Evolutionary conservation across 2,329 filamentous ascomycete genomes (phyloP), one percentile per base, ranked within the genome.

Genomic region (Fusarium stilboides): DNA sequence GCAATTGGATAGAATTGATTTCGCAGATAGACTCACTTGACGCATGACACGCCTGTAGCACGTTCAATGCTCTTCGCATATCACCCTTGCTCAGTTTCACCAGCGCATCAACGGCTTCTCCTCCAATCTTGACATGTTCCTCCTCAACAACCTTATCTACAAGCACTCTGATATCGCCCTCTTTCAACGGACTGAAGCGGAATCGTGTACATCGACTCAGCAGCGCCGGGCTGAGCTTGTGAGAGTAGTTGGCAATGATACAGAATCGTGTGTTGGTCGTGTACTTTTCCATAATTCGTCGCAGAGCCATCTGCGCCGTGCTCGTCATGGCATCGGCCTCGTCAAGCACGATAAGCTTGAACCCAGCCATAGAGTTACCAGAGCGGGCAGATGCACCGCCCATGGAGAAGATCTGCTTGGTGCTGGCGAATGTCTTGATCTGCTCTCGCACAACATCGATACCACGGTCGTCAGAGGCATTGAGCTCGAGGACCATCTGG

Each of bases 301-400:
- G 89, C 57, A 99, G 85, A 0, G 96, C 96, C 95, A 99, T 99
- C 81, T 99, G 96, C 8, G 96, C 96, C 1, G 95, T 97, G 55
- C 93, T 92, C n/a, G 96, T 99, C 96, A 99, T 99, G 55, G 96
- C 96, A 79, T 99, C 96, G n/a, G 96, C 96, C 84, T 99, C 96
- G 80, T 99, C 96, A 6, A 99, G 88, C 57, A 99, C 93, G 77
- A 99, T 98, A 72, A 99, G 89, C 84, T 99, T 99, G 85, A 92
- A 99, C 5, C 88, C 88, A 0, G 92, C 93, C 26, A 95, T 80
- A 14, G 86, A 81, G 33, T 82, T 75, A 22, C 78, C 63, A 51
- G 76, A 77, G 8, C 85, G 76, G 34, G 81, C 81, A 3, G 86
- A 82, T 9, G 85, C 84, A 42, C 87, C 84, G n/a, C 88, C 89